Percentiles rank a stretch among this genome's conserved stretches.
Evolutionary conservation across 129 eudicot species (phyloP).

Genomic region (Sambucus nigra): DNA sequence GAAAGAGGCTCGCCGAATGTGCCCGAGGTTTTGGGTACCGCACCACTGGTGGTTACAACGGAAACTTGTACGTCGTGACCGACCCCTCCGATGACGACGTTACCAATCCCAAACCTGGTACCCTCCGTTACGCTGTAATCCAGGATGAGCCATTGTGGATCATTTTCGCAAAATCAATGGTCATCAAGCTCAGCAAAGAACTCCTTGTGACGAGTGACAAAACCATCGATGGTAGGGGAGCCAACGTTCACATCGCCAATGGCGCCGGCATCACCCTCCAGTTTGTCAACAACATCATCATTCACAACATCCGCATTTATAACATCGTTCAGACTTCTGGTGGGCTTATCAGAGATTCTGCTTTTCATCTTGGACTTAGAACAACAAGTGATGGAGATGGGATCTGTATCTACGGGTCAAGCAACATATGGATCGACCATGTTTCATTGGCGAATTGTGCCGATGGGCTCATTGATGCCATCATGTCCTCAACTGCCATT

Average conservation of each 20-base stretch:
- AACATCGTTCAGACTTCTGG: constrained; percentile 43
- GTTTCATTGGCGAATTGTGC: constrained; percentile 35
- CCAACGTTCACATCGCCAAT: constrained; percentile 42
- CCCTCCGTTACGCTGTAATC: constrained; percentile 70
- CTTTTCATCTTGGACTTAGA: constrained; percentile 42
- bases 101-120: constrained; percentile 52
- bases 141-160: constrained; percentile 73
- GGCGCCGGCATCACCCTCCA: constrained; percentile 75
- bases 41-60: constrained; percentile 54
- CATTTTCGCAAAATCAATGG: constrained; percentile 39
- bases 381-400: constrained; percentile 81
- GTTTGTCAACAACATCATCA: constrained; percentile 48
- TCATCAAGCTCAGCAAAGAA: constrained; percentile 49
- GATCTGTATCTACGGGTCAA: constrained; percentile 49
- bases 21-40: constrained; percentile 53
- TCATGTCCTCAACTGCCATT: constrained; percentile 56
- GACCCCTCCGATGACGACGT: constrained; percentile 41
- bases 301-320: constrained; percentile 54
- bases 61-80: constrained; percentile 50
- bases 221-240: constrained; percentile 75
- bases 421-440: constrained; percentile 66
- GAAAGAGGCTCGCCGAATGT: constrained; percentile 49
- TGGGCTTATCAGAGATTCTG: constrained; percentile 52
- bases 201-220: constrained; percentile 51
- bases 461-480: constrained; percentile 68